phyloP scores from a whole-genome alignment of 108 stramenopile genomes.

The Schizochytrium sp. region DNA sequence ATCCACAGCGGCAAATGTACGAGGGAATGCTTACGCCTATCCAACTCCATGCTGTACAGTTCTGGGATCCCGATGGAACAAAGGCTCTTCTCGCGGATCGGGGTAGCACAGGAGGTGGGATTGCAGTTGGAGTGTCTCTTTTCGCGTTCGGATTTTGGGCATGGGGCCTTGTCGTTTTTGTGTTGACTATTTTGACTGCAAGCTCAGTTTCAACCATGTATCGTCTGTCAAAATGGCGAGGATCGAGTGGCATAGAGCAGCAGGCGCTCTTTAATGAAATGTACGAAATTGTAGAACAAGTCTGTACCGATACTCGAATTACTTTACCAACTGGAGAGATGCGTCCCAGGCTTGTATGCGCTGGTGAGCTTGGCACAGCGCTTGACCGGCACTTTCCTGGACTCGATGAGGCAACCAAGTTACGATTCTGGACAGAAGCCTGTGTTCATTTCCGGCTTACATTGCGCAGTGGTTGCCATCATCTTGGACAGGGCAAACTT shows the following conservation, averaged over 20 bases:
- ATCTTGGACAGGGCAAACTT: conserved; percentile 25
- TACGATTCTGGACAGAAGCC: conserved; percentile 31
- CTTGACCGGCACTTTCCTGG: background rate
- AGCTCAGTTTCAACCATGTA: conserved; percentile 17
- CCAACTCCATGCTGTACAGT: conserved; percentile 53
- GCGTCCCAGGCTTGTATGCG: background rate
- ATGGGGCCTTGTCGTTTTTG: background rate
- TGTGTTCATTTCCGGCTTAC: conserved; percentile 35
- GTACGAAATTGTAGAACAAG: conserved; percentile 12
- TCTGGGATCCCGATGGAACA: conserved; percentile 43
- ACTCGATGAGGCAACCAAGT: background rate
- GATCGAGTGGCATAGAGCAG: background rate
- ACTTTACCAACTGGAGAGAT: conserved; percentile 1
- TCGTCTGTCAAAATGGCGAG: conserved; percentile 25
- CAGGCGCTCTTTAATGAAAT: conserved; percentile 52
- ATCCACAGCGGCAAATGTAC: background rate
- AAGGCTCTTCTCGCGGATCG: conserved; percentile 2
- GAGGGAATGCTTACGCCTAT: background rate
- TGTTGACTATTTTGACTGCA: background rate
- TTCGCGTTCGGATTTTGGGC: background rate
- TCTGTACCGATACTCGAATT: conserved; percentile 10
- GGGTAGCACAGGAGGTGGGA: background rate
- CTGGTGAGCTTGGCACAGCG: conserved; percentile 47
- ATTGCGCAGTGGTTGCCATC: conserved; percentile 42
- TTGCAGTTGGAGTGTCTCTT: background rate